Conservation (phyloP, 2,329 filamentous ascomycete species). For the Fusarium virguliforme region DNA sequence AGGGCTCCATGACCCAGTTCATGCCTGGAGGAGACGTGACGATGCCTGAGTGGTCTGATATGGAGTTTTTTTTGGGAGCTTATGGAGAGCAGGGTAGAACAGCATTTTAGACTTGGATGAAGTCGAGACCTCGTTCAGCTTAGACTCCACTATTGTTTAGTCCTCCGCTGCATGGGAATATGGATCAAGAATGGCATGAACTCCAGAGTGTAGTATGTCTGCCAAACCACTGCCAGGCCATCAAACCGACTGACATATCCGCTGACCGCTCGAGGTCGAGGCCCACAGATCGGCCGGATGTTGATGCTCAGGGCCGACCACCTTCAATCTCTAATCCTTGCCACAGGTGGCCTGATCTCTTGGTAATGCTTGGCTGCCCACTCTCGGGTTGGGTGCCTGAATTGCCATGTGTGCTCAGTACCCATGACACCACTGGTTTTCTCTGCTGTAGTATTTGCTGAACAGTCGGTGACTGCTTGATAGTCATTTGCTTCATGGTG, state of each 20-base stretch:
- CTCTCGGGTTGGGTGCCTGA: slow-evolving; percentile 3
- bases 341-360: slow-evolving; percentile 4
- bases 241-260: neutral
- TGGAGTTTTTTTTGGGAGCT: slow-evolving; percentile 43
- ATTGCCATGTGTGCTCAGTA: neutral
- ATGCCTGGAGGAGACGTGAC: slow-evolving; percentile 32
- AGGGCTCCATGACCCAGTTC: slow-evolving; percentile 36
- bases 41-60: slow-evolving; percentile 46
- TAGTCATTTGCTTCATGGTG: neutral
- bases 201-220: neutral
- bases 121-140: neutral
- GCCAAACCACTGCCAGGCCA: neutral
- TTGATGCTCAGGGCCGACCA: slow-evolving; percentile 4
- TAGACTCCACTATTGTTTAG: too few species aligned
- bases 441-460: neutral
- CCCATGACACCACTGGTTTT: neutral
- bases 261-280: neutral
- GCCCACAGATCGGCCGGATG: slow-evolving; percentile 6
- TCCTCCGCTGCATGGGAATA: too few species aligned
- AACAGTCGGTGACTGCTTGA: slow-evolving; percentile 2
- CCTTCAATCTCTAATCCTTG: slow-evolving; percentile 4
- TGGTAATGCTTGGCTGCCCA: slow-evolving; percentile 2
- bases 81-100: slow-evolving; percentile 31
- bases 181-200: too few species aligned
- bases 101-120: neutral